Evolutionary conservation across 768 basidiomycete genomes (phyloP), one percentile per base, ranked within the genome.

Genomic region (Kondoa malvinella): DNA sequence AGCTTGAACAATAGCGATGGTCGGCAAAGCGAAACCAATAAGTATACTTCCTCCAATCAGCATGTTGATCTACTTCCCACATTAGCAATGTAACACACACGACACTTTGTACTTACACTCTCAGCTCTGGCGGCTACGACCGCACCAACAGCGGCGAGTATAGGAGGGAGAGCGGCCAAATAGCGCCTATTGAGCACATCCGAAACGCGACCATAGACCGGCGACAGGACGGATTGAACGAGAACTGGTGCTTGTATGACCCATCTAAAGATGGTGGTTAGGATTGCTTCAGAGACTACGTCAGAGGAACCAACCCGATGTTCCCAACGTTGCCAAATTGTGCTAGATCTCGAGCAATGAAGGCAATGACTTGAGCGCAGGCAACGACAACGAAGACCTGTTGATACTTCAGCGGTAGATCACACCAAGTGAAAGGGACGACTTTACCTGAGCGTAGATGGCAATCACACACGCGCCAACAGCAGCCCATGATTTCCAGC

Each of bases 181-280:
- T 66, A 69, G 32, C 66, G 61, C 14, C 68, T 34, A 64, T 69
- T 61, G 2, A 69, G 33, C 21, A 69, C 56, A 56, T 69, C 68
- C 26, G 64, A 66, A 32, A 69, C 56, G 14, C 68, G 68, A n/a
- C 68, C 68, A 27, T 61, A 58, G 33, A 69, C 57, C 32, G 68
- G 68, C 4, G 68, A 69, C 17, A 69, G 68, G 3, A 60, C 68
- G n/a, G 65, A 57, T 50, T 69, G 64, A 60, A 69, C 66, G 40
- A 69, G 68, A 58, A 69, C 56, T 16, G 68, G 68, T 3, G 40
- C 68, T 58, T 69, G 68, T 29, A 69, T 65, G 64, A 69, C 65
- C 68, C 68, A 69, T 1, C 67, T 64, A 8, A 64, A 65, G 25
- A 68, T n/a, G n/a, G n/a, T n/a, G n/a, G n/a, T n/a, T n/a, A n/a